Percentiles rank a stretch among this genome's conserved stretches.
phyloP scores from a whole-genome alignment of 495 filamentous ascomycete genomes.

The Oleoguttula mirabilis region DNA sequence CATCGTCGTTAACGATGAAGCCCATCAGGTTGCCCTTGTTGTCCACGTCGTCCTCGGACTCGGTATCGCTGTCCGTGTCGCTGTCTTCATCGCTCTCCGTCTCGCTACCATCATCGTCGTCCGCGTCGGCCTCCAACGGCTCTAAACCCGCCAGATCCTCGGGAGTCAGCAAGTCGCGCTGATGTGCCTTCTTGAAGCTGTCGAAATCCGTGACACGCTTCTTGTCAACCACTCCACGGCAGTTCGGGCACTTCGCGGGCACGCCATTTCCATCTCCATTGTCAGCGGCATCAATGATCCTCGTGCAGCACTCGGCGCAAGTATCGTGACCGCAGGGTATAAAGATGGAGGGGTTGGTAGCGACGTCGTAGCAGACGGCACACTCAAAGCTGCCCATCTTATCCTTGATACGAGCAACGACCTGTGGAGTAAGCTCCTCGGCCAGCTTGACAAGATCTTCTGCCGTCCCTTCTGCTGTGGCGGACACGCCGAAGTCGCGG shows the following conservation, averaged over 20 bases:
- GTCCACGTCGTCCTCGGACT: conserved; percentile 24
- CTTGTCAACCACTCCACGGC: conserved; percentile 50
- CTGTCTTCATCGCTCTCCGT: conserved; percentile 22
- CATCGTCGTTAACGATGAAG: conserved; percentile 35
- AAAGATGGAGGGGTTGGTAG: conserved; percentile 64
- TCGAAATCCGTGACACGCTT: conserved; percentile 60
- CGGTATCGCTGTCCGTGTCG: conserved; percentile 23
- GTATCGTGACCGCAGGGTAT: conserved; percentile 76
- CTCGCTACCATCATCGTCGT: conserved; percentile 14
- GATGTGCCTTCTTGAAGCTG: conserved; percentile 66
- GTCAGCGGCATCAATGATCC: conserved; percentile 52
- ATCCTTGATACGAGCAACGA: conserved; percentile 56
- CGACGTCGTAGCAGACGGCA: conserved; percentile 69
- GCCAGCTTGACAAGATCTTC: conserved; percentile 56
- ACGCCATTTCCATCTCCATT: conserved; percentile 38
- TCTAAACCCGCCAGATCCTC: conserved; percentile 25
- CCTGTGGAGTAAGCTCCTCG: conserved; percentile 43
- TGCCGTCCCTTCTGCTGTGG: conserved; percentile 36
- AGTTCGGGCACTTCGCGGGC: conserved; percentile 60
- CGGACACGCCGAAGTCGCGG: conserved; percentile 51
- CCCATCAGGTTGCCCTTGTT: conserved; percentile 23
- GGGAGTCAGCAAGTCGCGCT: conserved; percentile 32
- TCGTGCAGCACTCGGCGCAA: conserved; percentile 68
- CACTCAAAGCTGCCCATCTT: conserved; percentile 46
- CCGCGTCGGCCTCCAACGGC: conserved; percentile 20